phyloP scores from a whole-genome alignment of 768 basidiomycete species.

The Termitomyces heimii region DNA sequence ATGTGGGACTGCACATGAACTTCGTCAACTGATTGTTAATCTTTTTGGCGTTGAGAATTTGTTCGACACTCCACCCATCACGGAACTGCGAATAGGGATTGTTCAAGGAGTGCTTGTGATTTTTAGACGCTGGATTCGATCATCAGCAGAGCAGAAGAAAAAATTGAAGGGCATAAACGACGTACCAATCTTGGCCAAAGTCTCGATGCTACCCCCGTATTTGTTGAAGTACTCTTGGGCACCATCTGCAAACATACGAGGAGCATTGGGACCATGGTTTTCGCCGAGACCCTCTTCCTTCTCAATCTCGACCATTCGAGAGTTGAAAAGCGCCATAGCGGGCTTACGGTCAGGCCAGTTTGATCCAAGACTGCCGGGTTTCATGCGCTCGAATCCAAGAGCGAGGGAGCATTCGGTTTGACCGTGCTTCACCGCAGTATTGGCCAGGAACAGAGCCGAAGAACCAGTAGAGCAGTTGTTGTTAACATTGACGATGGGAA shows the following conservation, averaged over 20 bases:
- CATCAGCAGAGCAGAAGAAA: neutral
- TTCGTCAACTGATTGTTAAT: conserved; percentile 73
- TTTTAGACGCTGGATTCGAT: conserved; percentile 59
- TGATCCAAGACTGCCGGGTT: conserved; percentile 63
- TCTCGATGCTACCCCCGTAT: conserved; percentile 60
- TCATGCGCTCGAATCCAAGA: conserved; percentile 85
- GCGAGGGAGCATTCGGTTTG: conserved; percentile 72
- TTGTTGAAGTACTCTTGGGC: conserved; percentile 74
- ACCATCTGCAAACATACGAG: conserved; percentile 71
- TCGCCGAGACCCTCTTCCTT: conserved; percentile 36
- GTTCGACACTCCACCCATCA: conserved; percentile 68
- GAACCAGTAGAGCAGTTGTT: conserved; percentile 86
- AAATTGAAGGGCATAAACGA: conserved; percentile 7
- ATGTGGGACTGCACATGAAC: conserved; percentile 87
- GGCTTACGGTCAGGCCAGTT: conserved; percentile 52
- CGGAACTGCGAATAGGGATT: conserved; percentile 88
- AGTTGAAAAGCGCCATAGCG: conserved; percentile 41
- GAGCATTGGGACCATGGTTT: conserved; percentile 66
- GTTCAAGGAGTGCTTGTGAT: conserved; percentile 74
- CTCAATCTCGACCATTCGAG: conserved; percentile 45
- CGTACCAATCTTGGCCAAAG: conserved; percentile 74
- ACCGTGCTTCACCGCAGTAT: conserved; percentile 63
- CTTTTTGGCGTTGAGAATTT: conserved; percentile 60
- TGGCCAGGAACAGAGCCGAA: conserved; percentile 70
- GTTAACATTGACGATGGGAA: conserved; percentile 83